Evolutionary conservation across 768 basidiomycete species (phyloP).

Genomic region (Mycena rebaudengoi): DNA sequence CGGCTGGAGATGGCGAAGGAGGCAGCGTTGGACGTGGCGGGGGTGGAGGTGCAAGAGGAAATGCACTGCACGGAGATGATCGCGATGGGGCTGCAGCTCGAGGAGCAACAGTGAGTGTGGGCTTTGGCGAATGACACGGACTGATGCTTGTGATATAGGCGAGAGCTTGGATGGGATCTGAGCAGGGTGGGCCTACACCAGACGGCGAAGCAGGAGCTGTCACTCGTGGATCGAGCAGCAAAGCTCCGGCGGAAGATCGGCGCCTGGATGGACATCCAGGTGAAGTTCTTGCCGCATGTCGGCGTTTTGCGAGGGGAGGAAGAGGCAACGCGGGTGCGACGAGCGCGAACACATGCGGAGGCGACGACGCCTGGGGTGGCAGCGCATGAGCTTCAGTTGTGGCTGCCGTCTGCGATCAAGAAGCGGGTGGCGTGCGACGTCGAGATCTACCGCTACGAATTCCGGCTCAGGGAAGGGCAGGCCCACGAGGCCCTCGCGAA

Average conservation of each 20-base stretch:
- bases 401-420: neutral
- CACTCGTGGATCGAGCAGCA: too few relatives aligned
- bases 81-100: slow-evolving; percentile 18
- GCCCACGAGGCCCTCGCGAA: too few relatives aligned
- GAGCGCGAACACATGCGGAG: neutral
- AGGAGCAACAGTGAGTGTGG: slow-evolving; percentile 20
- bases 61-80: slow-evolving; percentile 11
- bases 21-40: neutral
- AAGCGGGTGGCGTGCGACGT: slow-evolving; percentile 24
- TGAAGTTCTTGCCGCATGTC: too few relatives aligned
- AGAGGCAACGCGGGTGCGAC: neutral
- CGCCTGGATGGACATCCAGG: too few relatives aligned
- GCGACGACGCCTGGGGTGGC: neutral
- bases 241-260: too few relatives aligned
- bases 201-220: too few relatives aligned
- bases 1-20: slow-evolving; percentile 26
- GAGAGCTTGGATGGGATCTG: neutral
- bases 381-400: neutral
- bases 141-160: neutral
- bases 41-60: neutral
- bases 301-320: too few relatives aligned
- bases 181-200: neutral
- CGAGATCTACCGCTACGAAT: slow-evolving; percentile 33
- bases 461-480: slow-evolving; percentile 23
- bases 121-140: neutral